Percentiles rank a stretch among this genome's conserved stretches.
Evolutionary conservation across 2,329 filamentous ascomycete species (phyloP).

Genomic region (Penicillium sp.): DNA sequence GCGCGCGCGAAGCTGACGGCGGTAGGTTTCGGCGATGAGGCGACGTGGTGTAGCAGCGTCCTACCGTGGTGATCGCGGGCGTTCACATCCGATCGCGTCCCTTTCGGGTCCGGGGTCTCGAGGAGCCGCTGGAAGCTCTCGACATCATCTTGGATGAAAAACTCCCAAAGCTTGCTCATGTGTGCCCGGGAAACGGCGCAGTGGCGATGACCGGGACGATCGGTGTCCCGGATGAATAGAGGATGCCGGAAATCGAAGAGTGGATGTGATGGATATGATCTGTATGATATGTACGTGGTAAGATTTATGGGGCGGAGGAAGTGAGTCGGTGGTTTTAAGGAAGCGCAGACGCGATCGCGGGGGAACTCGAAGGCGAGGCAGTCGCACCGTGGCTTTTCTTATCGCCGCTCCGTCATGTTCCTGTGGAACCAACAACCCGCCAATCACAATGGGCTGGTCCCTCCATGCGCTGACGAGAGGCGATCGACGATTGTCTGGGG

Average conservation of each 20-base stretch:
- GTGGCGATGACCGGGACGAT: constrained; percentile 26
- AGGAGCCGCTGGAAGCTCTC: constrained; percentile 89
- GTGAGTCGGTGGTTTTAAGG: constrained; percentile 4
- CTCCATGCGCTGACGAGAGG: constrained; percentile 45
- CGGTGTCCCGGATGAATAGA: neutral
- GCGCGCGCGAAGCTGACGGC: constrained; percentile 76
- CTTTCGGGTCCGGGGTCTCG: constrained; percentile 61
- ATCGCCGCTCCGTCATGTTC: constrained; percentile 17
- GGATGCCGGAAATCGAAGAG: neutral
- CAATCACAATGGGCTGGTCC: constrained; percentile 41
- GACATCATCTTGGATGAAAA: constrained; percentile 96
- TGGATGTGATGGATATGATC: neutral
- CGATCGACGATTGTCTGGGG: constrained; percentile 18
- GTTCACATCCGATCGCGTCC: constrained; percentile 68
- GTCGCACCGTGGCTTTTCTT: constrained; percentile 9
- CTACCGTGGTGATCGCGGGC: constrained; percentile 79
- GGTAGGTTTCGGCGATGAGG: constrained; percentile 71
- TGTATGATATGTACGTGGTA: neutral
- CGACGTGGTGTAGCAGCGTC: constrained; percentile 82
- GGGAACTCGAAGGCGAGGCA: neutral
- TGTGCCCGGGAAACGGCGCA: constrained; percentile 40
- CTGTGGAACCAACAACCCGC: constrained; percentile 16
- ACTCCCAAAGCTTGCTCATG: constrained; percentile 98
- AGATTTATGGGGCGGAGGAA: neutral
- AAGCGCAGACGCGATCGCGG: neutral